Evolutionary conservation across 1,284 basidiomycete species (phyloP), one percentile per base, ranked within the genome.

Genomic region (Calocybe gambosa): DNA sequence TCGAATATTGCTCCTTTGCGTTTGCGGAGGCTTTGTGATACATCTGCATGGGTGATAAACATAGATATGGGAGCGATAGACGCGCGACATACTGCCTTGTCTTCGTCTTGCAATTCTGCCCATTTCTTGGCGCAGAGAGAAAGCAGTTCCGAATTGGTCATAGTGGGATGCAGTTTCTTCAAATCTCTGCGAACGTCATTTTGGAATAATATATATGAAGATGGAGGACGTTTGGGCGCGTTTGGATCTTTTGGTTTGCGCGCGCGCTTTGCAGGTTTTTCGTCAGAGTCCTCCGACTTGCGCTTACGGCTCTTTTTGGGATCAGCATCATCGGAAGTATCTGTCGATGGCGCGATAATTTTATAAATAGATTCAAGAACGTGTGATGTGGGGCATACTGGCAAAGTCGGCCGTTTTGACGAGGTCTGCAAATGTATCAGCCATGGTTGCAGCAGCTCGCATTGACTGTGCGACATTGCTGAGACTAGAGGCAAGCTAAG

Each of bases 121-220:
- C 93, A 97, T 54, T 78, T 73, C 51, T 80, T 77, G 12, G 85
- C 75, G 55, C 95, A 88, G 54, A 86, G 64, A 38, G 64, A 63
- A 52, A 94, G 69, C 20, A 95, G 68, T 51, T 94, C 91, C 45
- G 76, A 67, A 61, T 94, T 85, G 35, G 77, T 66, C 50, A 90
- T 67, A 8, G 69, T 67, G 2, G 89, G 86, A 62, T 88, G 70
- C 55, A 75, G 67, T 39, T 70, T 70, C 69, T 84, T 83, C 58
- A 90, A 72, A 53, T 78, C 69, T 52, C 82, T 79, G 58, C 93
- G 85, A 50, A 93, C 77, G 36, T 90, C 86, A 64, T 97, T 97
- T 68, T 97, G 95, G 77, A 89, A 99, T 57, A 96, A 74, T 62
- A 99, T 82, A 72, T 97, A 99, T 15, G 93, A 93, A 15, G 91